A percentile compares a stretch with the other conserved stretches of the same genome.
Conservation (phyloP, 2,329 filamentous ascomycete species). For the Phialemoniopsis sp. region DNA sequence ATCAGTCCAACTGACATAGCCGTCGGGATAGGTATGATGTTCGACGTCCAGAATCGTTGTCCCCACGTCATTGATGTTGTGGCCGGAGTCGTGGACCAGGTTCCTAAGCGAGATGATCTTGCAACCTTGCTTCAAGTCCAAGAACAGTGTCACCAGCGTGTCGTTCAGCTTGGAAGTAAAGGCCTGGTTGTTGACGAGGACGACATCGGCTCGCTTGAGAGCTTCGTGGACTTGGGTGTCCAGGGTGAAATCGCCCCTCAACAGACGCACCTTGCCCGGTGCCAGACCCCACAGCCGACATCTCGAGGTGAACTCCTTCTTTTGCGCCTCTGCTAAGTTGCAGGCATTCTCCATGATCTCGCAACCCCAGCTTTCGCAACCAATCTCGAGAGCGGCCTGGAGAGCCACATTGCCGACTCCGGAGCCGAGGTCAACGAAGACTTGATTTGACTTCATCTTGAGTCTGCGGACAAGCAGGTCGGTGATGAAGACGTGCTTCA, state of each 20-base stretch:
- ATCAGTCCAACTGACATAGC: slow-evolving; percentile 90
- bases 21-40: slow-evolving; percentile 55
- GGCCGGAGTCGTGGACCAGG: slow-evolving; percentile 76
- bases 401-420: slow-evolving; percentile 95
- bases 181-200: slow-evolving; percentile 96
- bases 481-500: slow-evolving; percentile 79
- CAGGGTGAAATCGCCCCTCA: slow-evolving; percentile 79
- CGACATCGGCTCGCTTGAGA: slow-evolving; percentile 84
- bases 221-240: slow-evolving; percentile 66
- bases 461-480: slow-evolving; percentile 75
- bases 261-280: slow-evolving; percentile 73
- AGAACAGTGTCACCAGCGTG: slow-evolving; percentile 79
- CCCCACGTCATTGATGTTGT: slow-evolving; percentile 75
- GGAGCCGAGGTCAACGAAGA: slow-evolving; percentile 93
- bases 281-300: slow-evolving; percentile 86
- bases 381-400: slow-evolving; percentile 88
- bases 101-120: slow-evolving; percentile 89
- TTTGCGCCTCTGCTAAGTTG: slow-evolving; percentile 74
- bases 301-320: slow-evolving; percentile 77
- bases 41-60: slow-evolving; percentile 78
- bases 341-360: slow-evolving; percentile 94
- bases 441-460: slow-evolving; percentile 72
- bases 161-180: slow-evolving; percentile 88
- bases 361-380: slow-evolving; percentile 93
- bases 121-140: slow-evolving; percentile 88